Evolutionary conservation across 1,284 basidiomycete species (phyloP).

Genomic region (Leccinum huronense): DNA sequence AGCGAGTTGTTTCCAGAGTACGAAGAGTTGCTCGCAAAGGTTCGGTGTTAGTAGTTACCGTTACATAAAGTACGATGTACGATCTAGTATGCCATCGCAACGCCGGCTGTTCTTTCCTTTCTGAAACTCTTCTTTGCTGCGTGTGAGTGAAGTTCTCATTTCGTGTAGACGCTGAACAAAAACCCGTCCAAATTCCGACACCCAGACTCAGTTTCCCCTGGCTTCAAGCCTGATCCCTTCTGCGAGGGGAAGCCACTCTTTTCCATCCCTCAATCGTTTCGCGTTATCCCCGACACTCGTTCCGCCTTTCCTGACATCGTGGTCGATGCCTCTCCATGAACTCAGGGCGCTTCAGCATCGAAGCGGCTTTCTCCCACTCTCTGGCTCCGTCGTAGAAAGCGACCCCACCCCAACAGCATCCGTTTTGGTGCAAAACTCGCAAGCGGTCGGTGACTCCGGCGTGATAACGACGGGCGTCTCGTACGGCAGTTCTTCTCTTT

Average conservation of each 20-base stretch:
- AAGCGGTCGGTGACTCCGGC: neutral
- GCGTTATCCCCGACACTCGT: constrained; percentile 13
- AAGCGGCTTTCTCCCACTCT: constrained; percentile 17
- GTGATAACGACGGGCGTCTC: constrained; percentile 15
- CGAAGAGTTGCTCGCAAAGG: constrained; percentile 16
- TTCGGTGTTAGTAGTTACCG: constrained; percentile 8
- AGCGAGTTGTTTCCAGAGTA: constrained; percentile 32
- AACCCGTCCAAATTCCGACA: constrained; percentile 13
- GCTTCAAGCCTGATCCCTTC: constrained; percentile 23
- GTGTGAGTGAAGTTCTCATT: neutral
- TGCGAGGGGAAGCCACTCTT: constrained; percentile 17
- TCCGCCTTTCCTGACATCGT: constrained; percentile 1
- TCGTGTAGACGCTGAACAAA: constrained; percentile 18
- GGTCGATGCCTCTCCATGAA: constrained; percentile 18
- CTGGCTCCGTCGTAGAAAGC: constrained; percentile 28
- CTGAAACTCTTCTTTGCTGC: neutral
- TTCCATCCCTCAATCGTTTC: neutral
- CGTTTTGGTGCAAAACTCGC: constrained; percentile 25
- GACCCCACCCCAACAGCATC: constrained; percentile 29
- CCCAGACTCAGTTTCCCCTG: constrained; percentile 1
- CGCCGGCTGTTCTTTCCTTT: constrained; percentile 1
- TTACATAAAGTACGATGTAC: neutral
- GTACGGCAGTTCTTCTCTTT: constrained; percentile 8
- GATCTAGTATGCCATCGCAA: constrained; percentile 18
- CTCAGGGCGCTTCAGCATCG: constrained; percentile 18